Base-by-base conservation (phyloP, 2,329 filamentous ascomycete genomes). In the Cryoendolithus antarcticus region DNA sequence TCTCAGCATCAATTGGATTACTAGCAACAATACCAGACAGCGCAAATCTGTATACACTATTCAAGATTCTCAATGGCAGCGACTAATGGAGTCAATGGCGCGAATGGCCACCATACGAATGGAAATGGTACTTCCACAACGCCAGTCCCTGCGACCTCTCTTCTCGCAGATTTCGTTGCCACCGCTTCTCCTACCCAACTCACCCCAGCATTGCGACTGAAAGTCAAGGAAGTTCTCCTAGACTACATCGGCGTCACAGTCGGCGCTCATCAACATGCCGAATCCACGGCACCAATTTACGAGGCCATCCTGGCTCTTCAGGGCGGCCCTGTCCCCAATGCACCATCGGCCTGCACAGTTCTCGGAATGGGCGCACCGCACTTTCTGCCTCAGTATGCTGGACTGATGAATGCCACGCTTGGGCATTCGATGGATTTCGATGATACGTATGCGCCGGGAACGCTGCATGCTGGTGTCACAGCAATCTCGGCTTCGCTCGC, bases 341-440 rank as follows among this genome's bases (percentile, higher is more conserved):
- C 15, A 19, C 15, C 15, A 19, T 19, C 15, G 15, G 35, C 41
- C 5, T 56, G 52, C 32, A 59, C 57, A 7, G 57, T 62, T 9
- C 57, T 61, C 34, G 58, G 52, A 8, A 57, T 56, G 36, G 58
- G 57, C 28, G 47, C 35, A 11, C 49, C 48, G 9, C 41, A 40
- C 6, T 59, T 57, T 44, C 51, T 60, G 9, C 58, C 57, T 2
- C 62, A 63, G 13, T 62, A 61, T 35, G 63, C 63, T 2, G 61
- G 55, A 1, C 50, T 67, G 8, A 44, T 67, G 13, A 67, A 67
- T 39, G 63, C 60, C 4, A 54, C 62, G 1, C 58, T 66, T 28
- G 60, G 59, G 6, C 65, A 67, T 48, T 61, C 59, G 3, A 52
- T 65, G 36, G 64, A 67, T 45, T 66, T 66, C 45, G 64, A 67